A percentile compares a stretch with the other conserved stretches of the same genome.
These are phyloP conservation scores for Tetracladium setigerum DNA, from an alignment of 495 filamentous ascomycete genomes.

Conservation along the genomic window DNA sequence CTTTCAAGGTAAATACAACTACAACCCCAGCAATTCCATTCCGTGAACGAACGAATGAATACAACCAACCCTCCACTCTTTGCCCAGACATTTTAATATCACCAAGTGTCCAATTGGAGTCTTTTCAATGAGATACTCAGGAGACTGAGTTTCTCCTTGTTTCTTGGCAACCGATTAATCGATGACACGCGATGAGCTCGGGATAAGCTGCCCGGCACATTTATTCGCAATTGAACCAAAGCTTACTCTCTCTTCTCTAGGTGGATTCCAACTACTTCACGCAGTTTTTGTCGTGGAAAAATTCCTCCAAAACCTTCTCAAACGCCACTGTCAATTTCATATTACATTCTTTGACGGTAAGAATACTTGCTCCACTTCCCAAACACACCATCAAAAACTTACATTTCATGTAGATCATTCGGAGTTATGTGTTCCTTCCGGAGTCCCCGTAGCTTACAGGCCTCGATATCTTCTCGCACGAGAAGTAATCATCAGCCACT, in stretches of 20 bases:
- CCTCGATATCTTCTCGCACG: constrained; percentile 55
- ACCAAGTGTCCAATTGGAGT: too few relatives aligned
- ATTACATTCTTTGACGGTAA: constrained; percentile 56
- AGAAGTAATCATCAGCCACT: constrained; percentile 54
- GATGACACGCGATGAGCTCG: too few relatives aligned
- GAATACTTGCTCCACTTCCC: constrained; percentile 5
- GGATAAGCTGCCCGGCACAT: too few relatives aligned
- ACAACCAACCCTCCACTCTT: too few relatives aligned
- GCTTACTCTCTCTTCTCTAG: constrained; percentile 10
- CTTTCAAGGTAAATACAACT: constrained; percentile 38
- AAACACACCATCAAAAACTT: background rate
- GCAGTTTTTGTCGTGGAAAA: constrained; percentile 59
- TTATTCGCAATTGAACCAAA: too few relatives aligned
- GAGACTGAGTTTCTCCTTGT: too few relatives aligned
- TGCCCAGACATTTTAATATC: too few relatives aligned
- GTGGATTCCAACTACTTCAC: constrained; percentile 67
- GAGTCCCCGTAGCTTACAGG: constrained; percentile 7
- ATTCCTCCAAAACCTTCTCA: constrained; percentile 49
- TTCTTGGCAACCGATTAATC: too few relatives aligned
- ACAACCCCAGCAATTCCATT: too few relatives aligned
- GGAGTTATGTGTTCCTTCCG: constrained; percentile 36
- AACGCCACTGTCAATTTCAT: constrained; percentile 60
- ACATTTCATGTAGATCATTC: constrained; percentile 25
- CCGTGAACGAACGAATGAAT: too few relatives aligned
- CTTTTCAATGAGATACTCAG: too few relatives aligned